Base-by-base conservation (phyloP, 306 rosid species). In the Vigna mungo region DNA sequence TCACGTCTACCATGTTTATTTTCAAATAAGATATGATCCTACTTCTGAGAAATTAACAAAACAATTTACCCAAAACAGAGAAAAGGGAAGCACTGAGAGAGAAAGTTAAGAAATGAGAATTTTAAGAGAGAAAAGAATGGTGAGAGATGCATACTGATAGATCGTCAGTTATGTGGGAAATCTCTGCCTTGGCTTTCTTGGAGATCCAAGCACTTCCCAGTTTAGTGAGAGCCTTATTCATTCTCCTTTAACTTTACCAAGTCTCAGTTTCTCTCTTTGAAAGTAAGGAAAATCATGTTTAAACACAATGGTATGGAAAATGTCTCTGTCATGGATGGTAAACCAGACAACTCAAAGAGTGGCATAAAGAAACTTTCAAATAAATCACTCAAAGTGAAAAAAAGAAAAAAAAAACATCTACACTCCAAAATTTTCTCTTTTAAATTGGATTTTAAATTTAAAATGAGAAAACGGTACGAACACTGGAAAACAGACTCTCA, bases 151-250 rank as follows among this genome's bases (percentile, higher is more conserved):
- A 41, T 76, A 82, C 88, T 37, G 86, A 85, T 72, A 85, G 9
- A 72, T 85, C 86, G 1, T 71, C 43, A 17, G 80, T 49, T 23
- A 85, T 79, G 80, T 66, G 56, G 68, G 84, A 85, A 79, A 85
- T 66, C 44, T 85, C 89, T 72, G 63, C 71, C 82, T 82, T 85
- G 56, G 88, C 88, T 79, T 82, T 85, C 82, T 59, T 82, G 75
- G 89, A 85, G 73, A 82, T 76, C 89, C 86, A 85, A 79, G 56
- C 83, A 62, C 86, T 72, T 41, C 86, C 89, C 2, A 79, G 71
- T 79, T 77, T 85, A 17, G 82, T 75, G 10, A 82, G 34, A 58
- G 80, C 78, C 67, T 85, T 82, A 72, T 82, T 84, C 88, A 85
- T 85, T 69, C 70, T 47, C 23, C 48, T 60, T 18, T 73, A 48